Base-by-base conservation (phyloP, 2,329 filamentous ascomycete genomes). In the Penicillium sclerotigenum region DNA sequence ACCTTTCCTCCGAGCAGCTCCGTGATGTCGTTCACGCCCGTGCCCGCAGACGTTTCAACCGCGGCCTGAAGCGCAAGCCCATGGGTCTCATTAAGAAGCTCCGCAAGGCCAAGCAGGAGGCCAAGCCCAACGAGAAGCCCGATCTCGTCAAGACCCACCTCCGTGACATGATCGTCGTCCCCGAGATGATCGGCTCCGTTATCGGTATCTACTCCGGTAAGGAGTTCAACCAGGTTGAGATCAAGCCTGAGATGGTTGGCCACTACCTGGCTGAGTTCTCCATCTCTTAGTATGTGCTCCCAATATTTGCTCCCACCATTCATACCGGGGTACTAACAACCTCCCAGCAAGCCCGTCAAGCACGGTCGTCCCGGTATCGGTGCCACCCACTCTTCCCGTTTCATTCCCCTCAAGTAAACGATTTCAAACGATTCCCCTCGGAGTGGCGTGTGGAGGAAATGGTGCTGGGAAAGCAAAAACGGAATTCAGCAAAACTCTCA, bases 41-140 rank as follows among this genome's bases (percentile, higher is more conserved):
- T 79, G 94, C 94, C 78, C 93, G 94, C 79, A 88, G 94, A 81
- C 87, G 95, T 79, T 97, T 99, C 89, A 97, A 97, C 89, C 93
- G 94, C 71, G 94, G 94, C 75, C 89, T 99, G 75, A 99, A 97
- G 90, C 92, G 94, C 85, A 96, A 96, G 86, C 94, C 94, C 75
- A 97, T 99, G 94, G 94, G 94, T 74, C 85, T 99, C 76, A 97
- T 99, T 88, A 97, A 97, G 91, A 99, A 99, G 88, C 91, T 99
- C 75, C 93, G 94, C 80, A 97, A 97, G 87, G 89, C 94, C 71
- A 97, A 97, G 89, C 91, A 96, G 82, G 91, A 96, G 84, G 92
- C 92, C 73, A 91, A 90, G 84, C 94, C 94, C 78, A 99, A 99
- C 83, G 93, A 97, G 91, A 97, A 97, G 90, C 93, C 93, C 78